These are phyloP conservation scores for Coemansia sp. DNA, from an alignment of 192 early-diverging fungal species.

Conservation along the genomic window DNA sequence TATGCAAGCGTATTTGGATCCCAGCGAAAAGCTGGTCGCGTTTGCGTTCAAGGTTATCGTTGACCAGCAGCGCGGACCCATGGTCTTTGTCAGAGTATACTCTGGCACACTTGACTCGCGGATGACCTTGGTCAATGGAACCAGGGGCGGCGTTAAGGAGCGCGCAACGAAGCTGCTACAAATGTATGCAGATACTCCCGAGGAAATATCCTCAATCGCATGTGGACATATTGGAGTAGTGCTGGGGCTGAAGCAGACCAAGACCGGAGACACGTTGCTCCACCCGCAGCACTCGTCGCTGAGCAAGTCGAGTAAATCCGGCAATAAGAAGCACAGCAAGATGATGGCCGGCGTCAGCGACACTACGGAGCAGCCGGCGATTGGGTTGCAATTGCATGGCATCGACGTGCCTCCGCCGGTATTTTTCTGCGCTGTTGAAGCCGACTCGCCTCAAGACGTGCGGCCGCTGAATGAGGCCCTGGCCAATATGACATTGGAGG, in stretches of 20 bases:
- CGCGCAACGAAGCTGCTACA: constrained; percentile 82
- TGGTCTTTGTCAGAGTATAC: constrained; percentile 93
- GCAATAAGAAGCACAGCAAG: constrained; percentile 9
- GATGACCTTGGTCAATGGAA: constrained; percentile 70
- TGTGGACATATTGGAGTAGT: constrained; percentile 88
- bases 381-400: constrained; percentile 65
- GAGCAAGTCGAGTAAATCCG: background rate
- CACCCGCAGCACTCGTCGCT: constrained; percentile 59
- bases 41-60: constrained; percentile 95
- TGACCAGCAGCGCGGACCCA: constrained; percentile 81
- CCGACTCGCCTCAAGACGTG: constrained; percentile 78
- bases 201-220: constrained; percentile 74
- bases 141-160: constrained; percentile 68
- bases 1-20: constrained; percentile 29
- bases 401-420: constrained; percentile 87
- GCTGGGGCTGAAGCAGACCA: constrained; percentile 79
- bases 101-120: constrained; percentile 75
- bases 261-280: constrained; percentile 86
- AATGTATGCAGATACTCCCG: constrained; percentile 90
- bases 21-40: constrained; percentile 70
- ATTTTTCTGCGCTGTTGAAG: constrained; percentile 80
- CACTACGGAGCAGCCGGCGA: constrained; percentile 13
- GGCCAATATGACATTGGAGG: constrained; percentile 77
- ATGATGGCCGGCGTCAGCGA: constrained; percentile 13
- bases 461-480: constrained; percentile 74